Conservation (phyloP, 768 basidiomycete genomes). For the Multifurca ochricompacta region DNA sequence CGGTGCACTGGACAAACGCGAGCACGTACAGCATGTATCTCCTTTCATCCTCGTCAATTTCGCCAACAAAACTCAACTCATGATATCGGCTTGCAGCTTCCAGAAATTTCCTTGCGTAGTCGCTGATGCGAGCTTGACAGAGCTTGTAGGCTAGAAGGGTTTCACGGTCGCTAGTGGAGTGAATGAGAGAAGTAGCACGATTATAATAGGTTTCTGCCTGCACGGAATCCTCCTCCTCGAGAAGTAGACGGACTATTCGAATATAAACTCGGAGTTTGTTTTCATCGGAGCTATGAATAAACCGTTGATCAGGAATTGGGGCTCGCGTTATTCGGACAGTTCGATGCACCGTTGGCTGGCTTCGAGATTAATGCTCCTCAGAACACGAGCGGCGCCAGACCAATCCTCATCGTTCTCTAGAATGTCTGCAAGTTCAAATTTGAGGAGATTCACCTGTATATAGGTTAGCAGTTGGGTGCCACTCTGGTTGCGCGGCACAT, state of each 20-base stretch:
- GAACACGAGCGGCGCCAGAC: conserved; percentile 84
- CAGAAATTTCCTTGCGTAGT: conserved; percentile 85
- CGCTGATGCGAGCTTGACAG: conserved; percentile 90
- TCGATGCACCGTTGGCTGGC: conserved; percentile 67
- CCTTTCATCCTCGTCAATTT: conserved; percentile 92
- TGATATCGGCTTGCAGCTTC: conserved; percentile 94
- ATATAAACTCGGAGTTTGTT: conserved; percentile 89
- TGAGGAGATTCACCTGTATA: conserved; percentile 65
- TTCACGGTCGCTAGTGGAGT: conserved; percentile 70
- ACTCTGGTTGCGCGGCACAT: conserved; percentile 21
- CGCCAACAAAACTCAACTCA: conserved; percentile 84
- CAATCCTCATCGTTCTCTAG: conserved; percentile 89
- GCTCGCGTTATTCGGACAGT: background rate
- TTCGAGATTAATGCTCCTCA: conserved; percentile 90
- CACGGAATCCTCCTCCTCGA: conserved; percentile 95
- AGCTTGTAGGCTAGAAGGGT: conserved; percentile 81
- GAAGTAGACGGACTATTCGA: conserved; percentile 85
- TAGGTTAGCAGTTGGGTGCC: background rate
- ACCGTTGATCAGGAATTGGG: background rate
- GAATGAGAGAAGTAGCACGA: conserved; percentile 84
- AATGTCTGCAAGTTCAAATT: conserved; percentile 87
- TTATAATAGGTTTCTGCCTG: conserved; percentile 99
- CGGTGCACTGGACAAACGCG: background rate
- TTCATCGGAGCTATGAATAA: conserved; percentile 40
- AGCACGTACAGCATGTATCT: conserved; percentile 74